phyloP scores from a whole-genome alignment of 2,329 filamentous ascomycete genomes.

The Aspergillus fumigatus region DNA sequence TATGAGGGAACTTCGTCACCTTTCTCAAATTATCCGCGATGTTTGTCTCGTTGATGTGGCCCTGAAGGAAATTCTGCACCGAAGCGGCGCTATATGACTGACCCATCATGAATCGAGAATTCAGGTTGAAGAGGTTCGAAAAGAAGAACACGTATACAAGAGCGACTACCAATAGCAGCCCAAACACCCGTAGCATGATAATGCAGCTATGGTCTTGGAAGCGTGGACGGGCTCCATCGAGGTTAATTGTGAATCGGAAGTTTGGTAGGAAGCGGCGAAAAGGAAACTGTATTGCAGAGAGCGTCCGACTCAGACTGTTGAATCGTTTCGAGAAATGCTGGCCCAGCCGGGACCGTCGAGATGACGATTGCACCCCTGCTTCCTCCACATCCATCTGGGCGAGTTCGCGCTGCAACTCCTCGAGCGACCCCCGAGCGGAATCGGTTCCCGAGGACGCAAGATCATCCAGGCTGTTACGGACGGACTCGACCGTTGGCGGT shows the following conservation, averaged over 20 bases:
- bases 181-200: conserved; percentile 68
- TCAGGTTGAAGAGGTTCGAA: conserved; percentile 71
- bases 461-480: conserved; percentile 58
- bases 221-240: conserved; percentile 29
- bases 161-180: conserved; percentile 67
- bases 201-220: conserved; percentile 55
- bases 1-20: conserved; percentile 78
- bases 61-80: conserved; percentile 70
- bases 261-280: conserved; percentile 44
- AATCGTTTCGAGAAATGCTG: conserved; percentile 54
- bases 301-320: conserved; percentile 51
- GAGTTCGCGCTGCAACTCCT: conserved; percentile 72
- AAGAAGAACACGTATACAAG: conserved; percentile 82
- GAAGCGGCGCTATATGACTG: conserved; percentile 80
- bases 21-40: conserved; percentile 71
- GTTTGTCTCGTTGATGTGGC: conserved; percentile 63
- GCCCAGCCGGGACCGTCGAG: conserved; percentile 38
- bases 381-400: conserved; percentile 86
- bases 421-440: conserved; percentile 52
- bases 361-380: conserved; percentile 38
- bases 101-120: conserved; percentile 59
- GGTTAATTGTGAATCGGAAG: conserved; percentile 37
- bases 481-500: conserved; percentile 77
- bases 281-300: conserved; percentile 54
- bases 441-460: conserved; percentile 52